Evolutionary conservation across 2,329 filamentous ascomycete genomes (phyloP), one percentile per base, ranked within the genome.

Genomic region (Penicillium verrucosum): DNA sequence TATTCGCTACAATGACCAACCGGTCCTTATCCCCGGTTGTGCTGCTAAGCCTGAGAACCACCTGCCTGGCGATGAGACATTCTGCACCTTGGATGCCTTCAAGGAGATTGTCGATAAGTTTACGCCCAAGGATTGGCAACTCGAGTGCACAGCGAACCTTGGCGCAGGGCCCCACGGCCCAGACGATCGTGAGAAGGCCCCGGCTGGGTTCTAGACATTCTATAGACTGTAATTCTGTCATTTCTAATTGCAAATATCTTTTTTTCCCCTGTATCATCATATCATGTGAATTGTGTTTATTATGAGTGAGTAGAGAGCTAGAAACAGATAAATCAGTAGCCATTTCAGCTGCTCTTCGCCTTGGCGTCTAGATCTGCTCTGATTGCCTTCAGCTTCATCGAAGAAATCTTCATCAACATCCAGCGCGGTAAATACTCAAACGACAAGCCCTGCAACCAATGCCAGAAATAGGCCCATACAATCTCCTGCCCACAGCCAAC

Each of bases 21-120:
- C 91, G 4, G 85, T 97, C 69, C 85, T 82, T 14, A 81, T 99
- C 18, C 93, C 93, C 0, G 92, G 90, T 3, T 99, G 94, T 73
- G 74, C 74, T 12, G 85, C 82, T 63, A 75, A 81, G 10, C 75
- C 80, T 0, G 90, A 91, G 7, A 95, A 92, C 59, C 94, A 99
- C 75, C 80, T 96, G 3, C 84, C 90, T 1, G 91, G 91, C 0
- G 89, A 97, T 65, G 87, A 92, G 65, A 89, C 85, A 27, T 93
- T 97, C 68, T 99, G 94, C 76, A 97, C 93, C 0, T 75, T 99
- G 67, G 85, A 89, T 55, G 91, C 93, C 0, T 99, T 99, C 81
- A 97, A 97, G 75, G 80, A 85, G 50, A 90, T 97, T 54, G 91
- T 94, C 2, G 93, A 97, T 75, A 91, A 90, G 68, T 95, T 89